phyloP scores from a whole-genome alignment of 305 asterid species.

The Fraxinus dipetala region DNA sequence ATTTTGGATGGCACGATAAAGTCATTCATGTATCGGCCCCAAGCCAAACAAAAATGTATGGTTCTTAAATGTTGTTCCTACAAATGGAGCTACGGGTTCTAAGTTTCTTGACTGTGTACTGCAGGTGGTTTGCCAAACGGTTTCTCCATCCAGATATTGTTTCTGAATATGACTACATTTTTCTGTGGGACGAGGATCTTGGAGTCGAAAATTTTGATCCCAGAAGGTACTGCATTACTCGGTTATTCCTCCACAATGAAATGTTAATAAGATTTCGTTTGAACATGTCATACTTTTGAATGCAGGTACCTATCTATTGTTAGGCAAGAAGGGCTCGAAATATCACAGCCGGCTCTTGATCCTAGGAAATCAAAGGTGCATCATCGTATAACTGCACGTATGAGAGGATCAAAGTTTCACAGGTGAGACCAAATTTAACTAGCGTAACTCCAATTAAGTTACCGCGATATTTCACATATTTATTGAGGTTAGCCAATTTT shows the following conservation, averaged over 20 bases:
- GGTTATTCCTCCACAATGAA: not conserved
- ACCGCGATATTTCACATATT: not conserved
- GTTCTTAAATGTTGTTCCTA: not conserved
- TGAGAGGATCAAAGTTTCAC: slow-evolving; percentile 60
- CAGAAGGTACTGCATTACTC: slow-evolving; percentile 36
- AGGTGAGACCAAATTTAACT: slow-evolving; percentile 47
- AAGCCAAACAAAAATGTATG: slow-evolving; percentile 86
- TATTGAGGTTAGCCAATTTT: not conserved
- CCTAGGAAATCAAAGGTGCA: slow-evolving; percentile 67
- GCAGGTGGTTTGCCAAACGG: slow-evolving; percentile 97
- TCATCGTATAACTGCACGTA: slow-evolving; percentile 74
- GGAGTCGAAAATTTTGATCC: slow-evolving; percentile 81
- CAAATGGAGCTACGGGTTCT: not conserved
- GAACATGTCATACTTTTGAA: not conserved
- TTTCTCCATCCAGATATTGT: slow-evolving; percentile 92
- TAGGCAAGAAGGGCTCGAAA: slow-evolving; percentile 87
- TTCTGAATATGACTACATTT: slow-evolving; percentile 74
- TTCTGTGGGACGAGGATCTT: slow-evolving; percentile 93
- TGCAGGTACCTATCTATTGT: slow-evolving; percentile 74
- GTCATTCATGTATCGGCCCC: slow-evolving; percentile 66
- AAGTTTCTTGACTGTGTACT: slow-evolving; percentile 5
- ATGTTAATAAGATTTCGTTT: not conserved
- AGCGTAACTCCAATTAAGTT: not conserved
- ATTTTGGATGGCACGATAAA: slow-evolving; percentile 58
- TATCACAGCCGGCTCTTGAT: slow-evolving; percentile 95